Conservation (phyloP, 148 eudicot species). For the Vaccinium myrtillus region DNA sequence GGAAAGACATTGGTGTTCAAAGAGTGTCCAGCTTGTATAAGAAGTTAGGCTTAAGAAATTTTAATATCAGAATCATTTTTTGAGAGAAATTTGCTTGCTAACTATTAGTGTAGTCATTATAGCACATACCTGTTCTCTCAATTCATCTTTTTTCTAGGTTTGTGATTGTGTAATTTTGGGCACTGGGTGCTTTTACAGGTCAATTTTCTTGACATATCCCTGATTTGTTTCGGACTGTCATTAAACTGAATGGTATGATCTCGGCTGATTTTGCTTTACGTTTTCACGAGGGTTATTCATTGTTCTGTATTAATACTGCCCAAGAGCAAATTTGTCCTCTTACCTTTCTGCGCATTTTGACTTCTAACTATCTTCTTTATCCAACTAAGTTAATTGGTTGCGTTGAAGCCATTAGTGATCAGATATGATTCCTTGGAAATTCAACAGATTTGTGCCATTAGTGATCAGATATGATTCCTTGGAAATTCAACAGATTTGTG, state of each 20-base stretch:
- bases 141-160: not conserved
- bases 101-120: not conserved
- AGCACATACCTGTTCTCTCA: not conserved
- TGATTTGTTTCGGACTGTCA: not conserved
- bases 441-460: not conserved
- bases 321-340: not conserved
- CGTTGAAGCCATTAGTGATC: slow-evolving; percentile 14
- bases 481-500: not conserved
- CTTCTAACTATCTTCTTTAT: not conserved
- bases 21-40: not conserved
- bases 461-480: not conserved
- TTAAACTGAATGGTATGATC: not conserved
- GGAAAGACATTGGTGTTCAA: not conserved
- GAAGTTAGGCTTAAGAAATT: not conserved
- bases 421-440: not conserved
- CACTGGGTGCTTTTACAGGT: not conserved
- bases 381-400: not conserved
- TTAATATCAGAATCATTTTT: not conserved
- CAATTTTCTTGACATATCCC: not conserved
- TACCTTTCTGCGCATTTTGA: slow-evolving; percentile 1
- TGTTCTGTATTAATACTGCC: not conserved
- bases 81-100: not conserved
- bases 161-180: not conserved
- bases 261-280: not conserved
- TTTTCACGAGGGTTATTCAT: not conserved